Conservation (phyloP, 148 eudicot genomes). For the Persicaria maculosa region DNA sequence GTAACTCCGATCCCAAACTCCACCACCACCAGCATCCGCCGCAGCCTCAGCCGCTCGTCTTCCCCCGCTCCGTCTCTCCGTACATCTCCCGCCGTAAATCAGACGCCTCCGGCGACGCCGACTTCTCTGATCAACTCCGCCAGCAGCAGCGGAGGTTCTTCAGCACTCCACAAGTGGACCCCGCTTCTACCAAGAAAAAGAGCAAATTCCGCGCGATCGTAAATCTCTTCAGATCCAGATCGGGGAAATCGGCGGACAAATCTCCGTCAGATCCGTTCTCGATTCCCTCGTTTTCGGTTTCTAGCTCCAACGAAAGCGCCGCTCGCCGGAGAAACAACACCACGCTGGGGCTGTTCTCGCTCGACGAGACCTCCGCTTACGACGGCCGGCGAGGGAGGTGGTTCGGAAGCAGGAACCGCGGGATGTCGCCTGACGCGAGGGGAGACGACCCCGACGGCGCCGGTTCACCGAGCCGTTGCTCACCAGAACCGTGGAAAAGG, state of each 20-base stretch:
- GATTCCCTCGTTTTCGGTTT: constrained; percentile 41
- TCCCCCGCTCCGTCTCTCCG: constrained; percentile 51
- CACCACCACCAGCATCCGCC: constrained; percentile 22
- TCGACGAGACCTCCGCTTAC: constrained; percentile 16
- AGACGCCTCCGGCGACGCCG: constrained; percentile 18
- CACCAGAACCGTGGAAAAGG: constrained; percentile 32
- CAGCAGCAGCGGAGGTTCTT: constrained; percentile 23
- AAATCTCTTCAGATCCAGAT: constrained; percentile 43
- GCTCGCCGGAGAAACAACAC: constrained; percentile 18
- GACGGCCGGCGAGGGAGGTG: constrained; percentile 9
- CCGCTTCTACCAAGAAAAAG: constrained; percentile 16
- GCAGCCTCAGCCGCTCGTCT: constrained; percentile 25
- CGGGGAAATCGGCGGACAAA: constrained; percentile 15
- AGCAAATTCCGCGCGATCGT: constrained; percentile 19
- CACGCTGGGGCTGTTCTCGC: constrained; percentile 6
- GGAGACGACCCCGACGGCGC: constrained; percentile 15
- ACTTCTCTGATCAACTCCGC: constrained; percentile 11
- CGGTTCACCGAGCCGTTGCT: constrained; percentile 18
- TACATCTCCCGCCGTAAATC: constrained; percentile 39
- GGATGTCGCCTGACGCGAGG: constrained; percentile 56
- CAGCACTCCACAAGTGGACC: constrained; percentile 40
- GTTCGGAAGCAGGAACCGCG: constrained; percentile 25
- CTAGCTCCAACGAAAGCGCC: constrained; percentile 14
- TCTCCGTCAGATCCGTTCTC: constrained; percentile 11
- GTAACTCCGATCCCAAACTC: constrained; percentile 16